phyloP scores from a whole-genome alignment of 305 asterid genomes.

The Rubia tinctorum region DNA sequence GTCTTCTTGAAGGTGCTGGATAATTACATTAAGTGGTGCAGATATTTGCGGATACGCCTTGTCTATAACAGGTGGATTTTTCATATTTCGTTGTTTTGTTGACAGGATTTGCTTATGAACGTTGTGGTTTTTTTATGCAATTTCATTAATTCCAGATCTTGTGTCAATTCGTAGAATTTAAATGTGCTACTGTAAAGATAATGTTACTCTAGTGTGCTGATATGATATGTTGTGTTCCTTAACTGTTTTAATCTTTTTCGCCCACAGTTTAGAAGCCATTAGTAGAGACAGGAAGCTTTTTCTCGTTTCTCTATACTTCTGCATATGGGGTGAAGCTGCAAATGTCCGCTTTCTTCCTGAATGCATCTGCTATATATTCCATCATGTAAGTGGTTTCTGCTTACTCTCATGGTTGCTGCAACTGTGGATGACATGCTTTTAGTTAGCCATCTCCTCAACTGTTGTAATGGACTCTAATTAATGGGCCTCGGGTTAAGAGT shows the following conservation, averaged over 20 bases:
- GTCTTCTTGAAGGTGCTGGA: conserved; percentile 95
- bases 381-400: conserved; percentile 59
- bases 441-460: background rate
- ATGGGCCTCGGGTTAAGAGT: background rate
- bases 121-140: background rate
- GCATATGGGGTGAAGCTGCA: conserved; percentile 99
- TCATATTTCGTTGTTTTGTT: conserved; percentile 19
- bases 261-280: conserved; percentile 79
- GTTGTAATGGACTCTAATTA: background rate
- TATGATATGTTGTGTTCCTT: conserved; percentile 16
- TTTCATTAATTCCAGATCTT: background rate
- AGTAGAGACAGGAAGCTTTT: conserved; percentile 87
- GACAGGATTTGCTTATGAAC: background rate
- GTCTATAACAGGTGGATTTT: conserved; percentile 82
- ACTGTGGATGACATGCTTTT: background rate
- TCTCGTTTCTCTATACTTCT: conserved; percentile 73
- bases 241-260: conserved; percentile 1
- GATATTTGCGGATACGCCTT: conserved; percentile 73
- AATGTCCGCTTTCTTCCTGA: conserved; percentile 97
- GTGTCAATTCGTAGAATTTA: background rate
- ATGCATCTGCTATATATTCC: conserved; percentile 96
- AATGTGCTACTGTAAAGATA: background rate
- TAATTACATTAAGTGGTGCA: conserved; percentile 98
- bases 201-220: background rate
- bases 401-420: background rate